These are phyloP conservation scores for Cordyceps javanica DNA, from an alignment of 2,329 filamentous ascomycete species.

Conservation along the genomic window DNA sequence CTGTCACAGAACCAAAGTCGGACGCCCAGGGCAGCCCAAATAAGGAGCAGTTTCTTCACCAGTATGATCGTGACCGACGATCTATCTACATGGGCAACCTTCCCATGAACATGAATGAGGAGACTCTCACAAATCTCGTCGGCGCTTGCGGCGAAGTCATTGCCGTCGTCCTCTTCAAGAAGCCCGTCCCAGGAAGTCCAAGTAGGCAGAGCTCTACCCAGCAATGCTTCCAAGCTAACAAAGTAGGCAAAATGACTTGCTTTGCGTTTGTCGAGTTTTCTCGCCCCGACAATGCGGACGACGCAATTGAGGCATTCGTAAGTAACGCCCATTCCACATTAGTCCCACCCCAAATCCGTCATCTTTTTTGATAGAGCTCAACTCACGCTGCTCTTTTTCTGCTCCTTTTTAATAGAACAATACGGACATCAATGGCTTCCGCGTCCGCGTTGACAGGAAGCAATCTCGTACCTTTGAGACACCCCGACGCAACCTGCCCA, in stretches of 20 bases:
- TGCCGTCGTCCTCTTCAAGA: conserved; percentile 22
- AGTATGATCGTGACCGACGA: conserved; percentile 38
- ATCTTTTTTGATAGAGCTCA: background rate
- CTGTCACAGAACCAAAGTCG: conserved; percentile 16
- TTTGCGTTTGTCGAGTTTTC: conserved; percentile 36
- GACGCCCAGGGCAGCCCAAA: conserved; percentile 7
- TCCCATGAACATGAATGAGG: conserved; percentile 30
- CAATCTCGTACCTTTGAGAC: conserved; percentile 20
- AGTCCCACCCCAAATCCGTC: too few relatives aligned
- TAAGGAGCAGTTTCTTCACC: conserved; percentile 19
- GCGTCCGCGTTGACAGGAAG: conserved; percentile 35
- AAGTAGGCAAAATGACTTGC: conserved; percentile 17
- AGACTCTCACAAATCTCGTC: conserved; percentile 31
- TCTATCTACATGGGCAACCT: conserved; percentile 44
- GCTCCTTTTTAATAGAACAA: conserved; percentile 30
- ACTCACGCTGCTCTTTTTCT: too few relatives aligned
- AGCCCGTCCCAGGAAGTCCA: conserved; percentile 18
- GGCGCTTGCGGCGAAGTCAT: conserved; percentile 32
- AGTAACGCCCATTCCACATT: conserved; percentile 18
- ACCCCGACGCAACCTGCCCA: conserved; percentile 14
- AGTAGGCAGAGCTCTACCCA: conserved; percentile 4
- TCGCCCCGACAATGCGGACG: conserved; percentile 30
- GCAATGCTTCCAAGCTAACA: conserved; percentile 14
- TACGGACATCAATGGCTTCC: conserved; percentile 23
- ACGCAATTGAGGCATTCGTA: conserved; percentile 31